Evolutionary conservation across 208 protist genomes (phyloP), one percentile per base, ranked within the genome.

Genomic region (Giardia duodenalis): DNA sequence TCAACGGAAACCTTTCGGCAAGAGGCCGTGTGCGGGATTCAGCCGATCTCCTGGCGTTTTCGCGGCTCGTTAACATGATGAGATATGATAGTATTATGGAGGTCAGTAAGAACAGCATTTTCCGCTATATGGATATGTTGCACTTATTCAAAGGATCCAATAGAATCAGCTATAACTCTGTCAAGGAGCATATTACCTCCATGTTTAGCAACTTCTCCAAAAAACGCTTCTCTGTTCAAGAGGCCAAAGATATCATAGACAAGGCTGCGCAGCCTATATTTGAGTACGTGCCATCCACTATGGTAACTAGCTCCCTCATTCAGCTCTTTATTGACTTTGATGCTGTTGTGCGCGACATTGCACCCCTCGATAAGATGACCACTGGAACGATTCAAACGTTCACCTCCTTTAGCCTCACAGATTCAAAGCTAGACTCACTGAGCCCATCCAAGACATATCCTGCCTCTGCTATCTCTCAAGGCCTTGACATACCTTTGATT

Each of bases 311-410:
- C 57, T 30, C 57, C 19, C 57, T 76, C 30, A 10, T 76, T 30
- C 57, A 76, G 57, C 57, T 76, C 57, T 76, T 39, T 76, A 76
- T 76, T 30, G 57, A 76, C 30, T 76, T 76, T 76, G 57, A 76
- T 76, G 57, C 57, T 76, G 57, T 76, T 30, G 57, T 76, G 19
- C 57, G 57, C 19, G 57, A 76, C 30, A 76, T 76, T 76, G 57
- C 30, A 39, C 19, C 57, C 30, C 57, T 76, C 30, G 57, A 76
- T 30, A 76, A 76, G 57, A 30, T 76, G 19, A 39, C 57, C 19
- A 76, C 19, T 30, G 57, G 57, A 10, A 39, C 57, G 57, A 30
- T 76, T 30, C 57, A 76, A 30, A 30, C 57, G 19, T 76, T 76
- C 57, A 39, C 57, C 19, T 39, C 57, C 19, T 76, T 76, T 76